Conservation (phyloP, 768 basidiomycete species). For the Lactarius hatsudake region DNA sequence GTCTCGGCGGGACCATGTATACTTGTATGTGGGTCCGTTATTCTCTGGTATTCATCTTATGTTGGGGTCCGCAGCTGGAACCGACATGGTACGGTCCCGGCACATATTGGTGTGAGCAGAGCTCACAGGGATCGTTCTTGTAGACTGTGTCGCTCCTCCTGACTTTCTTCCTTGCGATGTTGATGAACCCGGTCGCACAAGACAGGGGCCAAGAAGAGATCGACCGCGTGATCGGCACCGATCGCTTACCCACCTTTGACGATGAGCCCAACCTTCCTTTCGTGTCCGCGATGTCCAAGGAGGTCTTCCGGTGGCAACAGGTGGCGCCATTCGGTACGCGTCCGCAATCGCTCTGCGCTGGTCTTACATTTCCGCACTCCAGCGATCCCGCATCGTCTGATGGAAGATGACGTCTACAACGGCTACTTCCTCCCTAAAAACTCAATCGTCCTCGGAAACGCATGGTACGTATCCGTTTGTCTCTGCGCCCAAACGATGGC, state of each 20-base stretch:
- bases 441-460: conserved; percentile 26
- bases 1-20: conserved; percentile 24
- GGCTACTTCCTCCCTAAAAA: conserved; percentile 31
- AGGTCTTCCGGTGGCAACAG: conserved; percentile 31
- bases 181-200: conserved; percentile 28
- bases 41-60: neutral
- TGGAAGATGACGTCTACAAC: conserved; percentile 29
- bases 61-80: conserved; percentile 19
- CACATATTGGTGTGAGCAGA: neutral
- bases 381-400: conserved; percentile 29
- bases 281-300: conserved; percentile 28
- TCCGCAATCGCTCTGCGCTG: neutral
- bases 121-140: neutral
- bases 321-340: conserved; percentile 28
- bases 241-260: conserved; percentile 31
- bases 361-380: neutral
- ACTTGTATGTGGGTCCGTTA: conserved; percentile 11
- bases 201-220: conserved; percentile 31
- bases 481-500: too few relatives aligned
- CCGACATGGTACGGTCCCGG: conserved; percentile 26
- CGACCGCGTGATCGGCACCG: conserved; percentile 30
- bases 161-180: conserved; percentile 31
- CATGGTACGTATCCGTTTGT: conserved; percentile 19
- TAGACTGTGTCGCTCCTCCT: conserved; percentile 27
- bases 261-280: conserved; percentile 31